Percentiles rank a stretch among this genome's conserved stretches.
These are phyloP conservation scores for Aureobasidium musti DNA, from an alignment of 2,329 filamentous ascomycete species.

Conservation along the genomic window DNA sequence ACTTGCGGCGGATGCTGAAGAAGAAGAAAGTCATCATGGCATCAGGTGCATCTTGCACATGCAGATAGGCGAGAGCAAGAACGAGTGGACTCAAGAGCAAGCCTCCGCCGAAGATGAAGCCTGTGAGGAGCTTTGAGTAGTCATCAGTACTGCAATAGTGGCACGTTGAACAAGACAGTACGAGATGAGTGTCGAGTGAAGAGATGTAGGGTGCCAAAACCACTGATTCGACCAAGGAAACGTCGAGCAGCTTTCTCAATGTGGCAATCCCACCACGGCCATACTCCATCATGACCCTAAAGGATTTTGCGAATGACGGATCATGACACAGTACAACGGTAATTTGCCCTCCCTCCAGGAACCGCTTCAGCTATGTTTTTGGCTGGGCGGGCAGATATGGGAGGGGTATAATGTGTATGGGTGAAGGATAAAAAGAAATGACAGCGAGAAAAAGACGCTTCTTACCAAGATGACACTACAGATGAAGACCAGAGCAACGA, in stretches of 20 bases:
- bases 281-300: constrained; percentile 50
- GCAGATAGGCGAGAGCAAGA: constrained; percentile 80
- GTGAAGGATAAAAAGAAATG: constrained; percentile 32
- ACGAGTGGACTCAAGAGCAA: constrained; percentile 64
- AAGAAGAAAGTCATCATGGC: constrained; percentile 77
- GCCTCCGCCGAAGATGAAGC: constrained; percentile 53
- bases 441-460: constrained; percentile 39
- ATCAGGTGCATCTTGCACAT: constrained; percentile 80
- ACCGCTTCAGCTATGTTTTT: constrained; percentile 55
- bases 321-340: constrained; percentile 53
- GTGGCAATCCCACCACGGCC: constrained; percentile 55
- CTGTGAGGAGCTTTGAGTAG: constrained; percentile 35
- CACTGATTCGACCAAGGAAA: constrained; percentile 56
- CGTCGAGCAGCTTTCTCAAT: constrained; percentile 56
- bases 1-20: constrained; percentile 77
- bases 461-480: constrained; percentile 75
- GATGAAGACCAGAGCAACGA: constrained; percentile 78
- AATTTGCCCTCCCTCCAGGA: constrained; percentile 58
- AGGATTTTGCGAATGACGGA: constrained; percentile 55
- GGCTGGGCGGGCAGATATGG: constrained; percentile 59
- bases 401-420: constrained; percentile 48
- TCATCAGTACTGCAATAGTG: constrained; percentile 29
- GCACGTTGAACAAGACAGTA: constrained; percentile 10
- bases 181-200: constrained; percentile 3
- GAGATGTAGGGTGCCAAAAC: constrained; percentile 67